phyloP scores from a whole-genome alignment of 805 yeast genomes.

The Cyberlindnera mrakii region DNA sequence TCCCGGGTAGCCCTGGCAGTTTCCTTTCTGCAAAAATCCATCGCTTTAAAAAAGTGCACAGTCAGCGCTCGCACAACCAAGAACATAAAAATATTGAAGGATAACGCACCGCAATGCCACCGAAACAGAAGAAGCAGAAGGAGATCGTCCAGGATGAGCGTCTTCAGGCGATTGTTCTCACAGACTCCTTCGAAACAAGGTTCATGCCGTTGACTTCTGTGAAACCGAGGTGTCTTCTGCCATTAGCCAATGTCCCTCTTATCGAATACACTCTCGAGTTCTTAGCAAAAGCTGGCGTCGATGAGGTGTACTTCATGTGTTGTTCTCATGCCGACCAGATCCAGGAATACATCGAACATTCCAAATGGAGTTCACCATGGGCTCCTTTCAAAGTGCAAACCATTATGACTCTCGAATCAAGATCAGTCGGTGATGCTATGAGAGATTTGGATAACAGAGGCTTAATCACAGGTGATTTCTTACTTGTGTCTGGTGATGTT shows the following conservation, averaged over 20 bases:
- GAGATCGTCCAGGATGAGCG: constrained; percentile 64
- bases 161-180: constrained; percentile 89
- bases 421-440: constrained; percentile 97
- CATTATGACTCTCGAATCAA: constrained; percentile 75
- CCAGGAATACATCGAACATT: constrained; percentile 68
- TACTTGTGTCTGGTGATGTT: constrained; percentile 89
- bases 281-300: constrained; percentile 82
- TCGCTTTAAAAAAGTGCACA: neutral
- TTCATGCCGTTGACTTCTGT: constrained; percentile 88
- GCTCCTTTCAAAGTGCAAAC: constrained; percentile 81
- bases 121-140: constrained; percentile 45
- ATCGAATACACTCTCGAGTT: constrained; percentile 94
- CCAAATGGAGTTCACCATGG: constrained; percentile 62
- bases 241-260: constrained; percentile 88
- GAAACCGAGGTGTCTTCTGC: constrained; percentile 85
- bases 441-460: constrained; percentile 91
- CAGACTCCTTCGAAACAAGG: constrained; percentile 88
- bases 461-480: constrained; percentile 81
- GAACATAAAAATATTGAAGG: neutral
- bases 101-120: constrained; percentile 30
- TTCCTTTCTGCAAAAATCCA: constrained; percentile 4
- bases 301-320: constrained; percentile 86
- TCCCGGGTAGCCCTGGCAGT: neutral
- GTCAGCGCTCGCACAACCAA: neutral
- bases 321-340: constrained; percentile 87